These are phyloP conservation scores for Fomitopsis pinicola DNA, from an alignment of 1,284 basidiomycete species.

Conservation along the genomic window DNA sequence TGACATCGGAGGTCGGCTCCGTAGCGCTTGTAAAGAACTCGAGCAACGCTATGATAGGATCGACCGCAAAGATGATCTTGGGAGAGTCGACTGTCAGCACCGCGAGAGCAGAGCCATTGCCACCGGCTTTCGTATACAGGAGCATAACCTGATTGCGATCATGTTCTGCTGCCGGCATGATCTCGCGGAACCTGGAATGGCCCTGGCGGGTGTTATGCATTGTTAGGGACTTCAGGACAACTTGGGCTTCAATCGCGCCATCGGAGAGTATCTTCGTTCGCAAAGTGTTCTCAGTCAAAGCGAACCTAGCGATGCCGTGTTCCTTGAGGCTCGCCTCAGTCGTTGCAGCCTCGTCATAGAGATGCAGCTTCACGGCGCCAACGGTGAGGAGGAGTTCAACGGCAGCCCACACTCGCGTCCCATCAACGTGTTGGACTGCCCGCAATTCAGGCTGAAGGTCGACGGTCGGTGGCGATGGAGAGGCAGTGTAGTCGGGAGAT, in stretches of 20 bases:
- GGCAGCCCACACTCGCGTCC: slow-evolving; percentile 49
- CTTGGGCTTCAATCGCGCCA: slow-evolving; percentile 82
- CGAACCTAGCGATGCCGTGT: slow-evolving; percentile 84
- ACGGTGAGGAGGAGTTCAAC: slow-evolving; percentile 80
- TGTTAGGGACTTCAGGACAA: slow-evolving; percentile 87
- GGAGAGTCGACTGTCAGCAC: slow-evolving; percentile 93
- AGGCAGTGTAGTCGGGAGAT: neutral
- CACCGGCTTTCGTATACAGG: slow-evolving; percentile 77
- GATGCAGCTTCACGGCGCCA: slow-evolving; percentile 79
- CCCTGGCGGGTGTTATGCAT: slow-evolving; percentile 87
- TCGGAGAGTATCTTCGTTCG: slow-evolving; percentile 84
- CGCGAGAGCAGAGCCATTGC: slow-evolving; percentile 61
- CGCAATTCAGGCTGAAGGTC: slow-evolving; percentile 60
- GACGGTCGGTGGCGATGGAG: slow-evolving; percentile 19
- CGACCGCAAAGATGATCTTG: slow-evolving; percentile 89
- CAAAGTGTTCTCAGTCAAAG: slow-evolving; percentile 77
- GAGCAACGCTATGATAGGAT: slow-evolving; percentile 87
- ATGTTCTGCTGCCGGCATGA: slow-evolving; percentile 89
- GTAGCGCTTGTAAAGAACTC: slow-evolving; percentile 81
- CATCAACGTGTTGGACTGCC: slow-evolving; percentile 22
- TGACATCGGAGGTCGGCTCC: slow-evolving; percentile 19
- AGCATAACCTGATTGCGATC: slow-evolving; percentile 95
- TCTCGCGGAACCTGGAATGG: slow-evolving; percentile 87
- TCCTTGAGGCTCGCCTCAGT: slow-evolving; percentile 62
- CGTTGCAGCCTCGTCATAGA: slow-evolving; percentile 77